Percentiles rank a stretch among this genome's conserved stretches.
Evolutionary conservation across 331 rosid genomes (phyloP).

Genomic region (Telfairia occidentalis): DNA sequence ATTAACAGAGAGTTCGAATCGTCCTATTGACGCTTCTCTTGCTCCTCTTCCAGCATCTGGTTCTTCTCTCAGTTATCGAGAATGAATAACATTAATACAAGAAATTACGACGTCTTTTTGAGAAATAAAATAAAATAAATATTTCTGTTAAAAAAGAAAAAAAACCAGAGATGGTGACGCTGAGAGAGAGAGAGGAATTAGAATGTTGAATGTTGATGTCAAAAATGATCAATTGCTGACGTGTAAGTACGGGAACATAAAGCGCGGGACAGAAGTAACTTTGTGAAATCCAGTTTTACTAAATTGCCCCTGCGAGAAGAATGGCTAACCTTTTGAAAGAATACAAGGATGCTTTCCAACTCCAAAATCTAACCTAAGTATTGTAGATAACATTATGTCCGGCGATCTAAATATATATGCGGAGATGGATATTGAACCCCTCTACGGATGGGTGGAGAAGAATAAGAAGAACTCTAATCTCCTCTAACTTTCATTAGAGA

Average conservation of each 20-base stretch:
- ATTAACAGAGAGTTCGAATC: conserved; percentile 2
- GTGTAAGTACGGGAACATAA: not conserved
- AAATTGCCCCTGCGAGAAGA: not conserved
- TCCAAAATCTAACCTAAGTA: no score
- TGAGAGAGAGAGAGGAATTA: not conserved
- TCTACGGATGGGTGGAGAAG: no score
- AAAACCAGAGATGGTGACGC: not conserved
- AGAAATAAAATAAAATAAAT: no score
- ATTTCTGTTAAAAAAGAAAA: no score
- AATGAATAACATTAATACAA: not conserved
- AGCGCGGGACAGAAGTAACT: not conserved
- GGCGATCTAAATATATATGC: no score
- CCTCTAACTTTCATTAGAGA: no score
- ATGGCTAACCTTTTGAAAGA: no score
- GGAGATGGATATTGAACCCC: no score
- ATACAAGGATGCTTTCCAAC: no score
- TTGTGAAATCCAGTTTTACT: not conserved
- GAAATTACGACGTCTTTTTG: not conserved
- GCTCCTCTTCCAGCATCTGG: not conserved
- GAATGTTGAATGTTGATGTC: conserved; percentile 1
- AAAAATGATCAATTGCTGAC: not conserved
- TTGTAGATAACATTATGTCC: no score
- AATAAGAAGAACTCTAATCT: no score
- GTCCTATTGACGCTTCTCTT: not conserved
- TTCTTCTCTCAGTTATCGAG: not conserved